Evolutionary conservation across 2,329 filamentous ascomycete genomes (phyloP).

Genomic region (Ophiostoma sp.): DNA sequence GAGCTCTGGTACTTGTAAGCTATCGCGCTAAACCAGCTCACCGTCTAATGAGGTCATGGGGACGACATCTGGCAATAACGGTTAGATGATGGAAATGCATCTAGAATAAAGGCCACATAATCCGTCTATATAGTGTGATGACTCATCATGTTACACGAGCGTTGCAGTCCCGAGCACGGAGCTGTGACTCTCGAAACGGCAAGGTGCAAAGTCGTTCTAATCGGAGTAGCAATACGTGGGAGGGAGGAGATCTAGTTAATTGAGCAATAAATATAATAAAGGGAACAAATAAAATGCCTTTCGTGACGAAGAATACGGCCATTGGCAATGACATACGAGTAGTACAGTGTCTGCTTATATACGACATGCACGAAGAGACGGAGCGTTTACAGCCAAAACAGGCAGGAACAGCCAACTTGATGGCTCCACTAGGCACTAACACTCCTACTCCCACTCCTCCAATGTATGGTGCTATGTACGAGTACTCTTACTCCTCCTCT

Average conservation of each 20-base stretch:
- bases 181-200: background rate
- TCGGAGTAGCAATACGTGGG: too few species aligned
- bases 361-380: background rate
- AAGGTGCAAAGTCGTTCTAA: background rate
- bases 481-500: too few species aligned
- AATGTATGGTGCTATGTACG: too few species aligned
- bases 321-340: too few species aligned
- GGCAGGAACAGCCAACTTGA: background rate
- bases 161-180: slow-evolving; percentile 4
- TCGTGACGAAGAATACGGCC: too few species aligned
- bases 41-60: slow-evolving; percentile 1
- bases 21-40: background rate
- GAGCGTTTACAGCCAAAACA: background rate
- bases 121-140: background rate
- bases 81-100: background rate
- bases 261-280: too few species aligned
- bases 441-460: too few species aligned
- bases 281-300: too few species aligned
- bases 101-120: background rate
- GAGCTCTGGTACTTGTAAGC: background rate
- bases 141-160: background rate
- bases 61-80: background rate
- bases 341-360: too few species aligned
- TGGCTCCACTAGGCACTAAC: slow-evolving; percentile 1
- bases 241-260: too few species aligned